Base-by-base conservation (phyloP, 73 alveolate species). In the Blepharisma stoltei region DNA sequence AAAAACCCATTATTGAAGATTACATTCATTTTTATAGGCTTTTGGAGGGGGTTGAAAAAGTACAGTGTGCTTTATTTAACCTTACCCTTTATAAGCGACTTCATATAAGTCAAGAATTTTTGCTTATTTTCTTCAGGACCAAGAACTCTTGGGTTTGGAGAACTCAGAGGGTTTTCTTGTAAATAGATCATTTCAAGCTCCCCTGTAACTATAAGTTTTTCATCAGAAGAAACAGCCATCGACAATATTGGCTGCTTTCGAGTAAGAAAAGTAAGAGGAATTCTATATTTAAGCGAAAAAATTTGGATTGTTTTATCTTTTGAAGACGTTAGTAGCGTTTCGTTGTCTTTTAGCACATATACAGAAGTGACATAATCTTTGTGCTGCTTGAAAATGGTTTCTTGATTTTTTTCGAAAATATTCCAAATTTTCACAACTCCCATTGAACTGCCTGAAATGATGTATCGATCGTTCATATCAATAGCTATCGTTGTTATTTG, bases 41-140 rank as follows among this genome's bases (percentile, higher is more conserved):
- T n/a, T n/a, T 55, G 71, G 9, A 55, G 43, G 7, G 71, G 6
- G 43, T 55, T 55, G 71, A 55, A 55, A 55, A 55, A 55, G 18
- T 55, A 55, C 7, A 37, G 71, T 7, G 18, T 8, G 71, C 7
- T 21, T 6, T 7, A 6, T 6, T 7, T 21, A 7, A 21, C 6
- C 6, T 55, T 7, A 6, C 71, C 71, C 6, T 8, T 9, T 7
- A 20, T 8, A 37, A 60, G 14, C 2, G 38, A 14, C 5, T 60
- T 60, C 73, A 60, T 60, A 25, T 60, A 60, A 20, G 73, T 60
- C 23, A 60, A 25, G 23, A 20, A 60, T 38, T 60, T 60, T 60
- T 60, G 73, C 37, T 14, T 38, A 25, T 60, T 60, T n/a, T 60
- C 73, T 60, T 60, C 73, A 60, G 73, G 73, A 47, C 73, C 73